Evolutionary conservation across 2,329 filamentous ascomycete species (phyloP), one percentile per base, ranked within the genome.

Genomic region (Sclerotinia nivalis): DNA sequence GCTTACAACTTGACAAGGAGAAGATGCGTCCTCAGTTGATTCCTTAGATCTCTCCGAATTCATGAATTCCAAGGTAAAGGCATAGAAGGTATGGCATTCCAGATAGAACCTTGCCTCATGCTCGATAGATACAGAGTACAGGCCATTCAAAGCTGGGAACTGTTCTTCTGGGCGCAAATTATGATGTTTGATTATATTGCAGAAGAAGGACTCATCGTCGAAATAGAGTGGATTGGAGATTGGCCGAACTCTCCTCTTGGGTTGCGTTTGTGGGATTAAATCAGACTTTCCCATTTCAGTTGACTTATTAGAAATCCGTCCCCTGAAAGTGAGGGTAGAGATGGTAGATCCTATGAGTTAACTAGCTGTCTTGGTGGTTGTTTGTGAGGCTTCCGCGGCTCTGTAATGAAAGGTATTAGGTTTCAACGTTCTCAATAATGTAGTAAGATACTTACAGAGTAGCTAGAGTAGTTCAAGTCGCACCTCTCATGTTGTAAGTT

Each of bases 191-290:
- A 64, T 28, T n/a, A 20, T 45, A 15, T 28, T 62, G 49, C 66
- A 69, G 49, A 69, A 69, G 20, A 69, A 69, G 4, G 13, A 28
- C 13, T 69, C 66, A n/a, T 45, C 40, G 6, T 15, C 20, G 5
- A 28, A 12, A 18, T 69, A 64, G 49, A 69, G 66, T 12, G 66
- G 66, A 25, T 69, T 69, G 25, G 66, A 69, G 15, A 69, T 31
- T 62, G 66, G 66, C 18, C 66, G 47, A 8, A 69, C 66, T 25
- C 60, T 69, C 49, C 45, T 69, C 56, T 52, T 52, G 4, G 25
- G 49, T 20, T 40, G 60, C 22, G 22, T 49, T 43, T 40, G 49
- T n/a, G 66, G 49, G 25, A n/a, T 40, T 31, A 50, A 62, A 18
- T 61, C 47, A 25, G 55, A 60, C 20, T 50, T 68, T 18, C 66